Evolutionary conservation across 2,329 filamentous ascomycete genomes (phyloP).

Genomic region (Rhynchosporium graminicola): DNA sequence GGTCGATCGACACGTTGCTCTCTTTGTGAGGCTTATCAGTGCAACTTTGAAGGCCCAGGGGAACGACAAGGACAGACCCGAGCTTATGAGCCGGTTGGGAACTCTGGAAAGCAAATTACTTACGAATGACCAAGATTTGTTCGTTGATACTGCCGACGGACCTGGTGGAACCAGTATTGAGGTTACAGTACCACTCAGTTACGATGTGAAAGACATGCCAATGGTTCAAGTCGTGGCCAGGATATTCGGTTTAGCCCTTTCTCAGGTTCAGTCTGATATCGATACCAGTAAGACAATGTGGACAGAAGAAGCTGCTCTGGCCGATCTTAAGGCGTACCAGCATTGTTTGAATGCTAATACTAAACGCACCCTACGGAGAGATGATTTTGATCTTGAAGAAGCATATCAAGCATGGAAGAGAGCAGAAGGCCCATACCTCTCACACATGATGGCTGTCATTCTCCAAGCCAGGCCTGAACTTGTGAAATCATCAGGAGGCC

Average conservation of each 20-base stretch:
- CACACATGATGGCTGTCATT: slow-evolving; percentile 91
- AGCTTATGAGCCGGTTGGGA: slow-evolving; percentile 75
- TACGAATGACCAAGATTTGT: slow-evolving; percentile 88
- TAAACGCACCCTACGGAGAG: slow-evolving; percentile 70
- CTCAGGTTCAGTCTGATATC: slow-evolving; percentile 84
- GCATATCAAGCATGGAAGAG: slow-evolving; percentile 90
- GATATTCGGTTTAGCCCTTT: slow-evolving; percentile 79
- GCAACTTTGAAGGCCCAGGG: slow-evolving; percentile 80
- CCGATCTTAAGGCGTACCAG: slow-evolving; percentile 92
- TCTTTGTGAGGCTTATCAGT: slow-evolving; percentile 86
- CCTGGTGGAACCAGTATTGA: slow-evolving; percentile 70
- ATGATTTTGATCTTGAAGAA: slow-evolving; percentile 90
- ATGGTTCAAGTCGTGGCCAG: slow-evolving; percentile 84
- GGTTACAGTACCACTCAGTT: slow-evolving; percentile 78
- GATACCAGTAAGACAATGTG: slow-evolving; percentile 77
- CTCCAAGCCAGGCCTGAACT: slow-evolving; percentile 83
- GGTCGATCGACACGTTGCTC: slow-evolving; percentile 89
- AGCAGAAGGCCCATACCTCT: slow-evolving; percentile 81
- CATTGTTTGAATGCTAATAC: slow-evolving; percentile 81
- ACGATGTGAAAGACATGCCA: slow-evolving; percentile 96
- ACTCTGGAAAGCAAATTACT: slow-evolving; percentile 92
- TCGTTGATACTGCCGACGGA: slow-evolving; percentile 59
- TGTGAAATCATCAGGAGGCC: slow-evolving; percentile 57
- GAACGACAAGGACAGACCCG: slow-evolving; percentile 80
- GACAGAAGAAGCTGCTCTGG: slow-evolving; percentile 89